Base-by-base conservation (phyloP, 306 rosid genomes). In the Mimosa bimucronata region DNA sequence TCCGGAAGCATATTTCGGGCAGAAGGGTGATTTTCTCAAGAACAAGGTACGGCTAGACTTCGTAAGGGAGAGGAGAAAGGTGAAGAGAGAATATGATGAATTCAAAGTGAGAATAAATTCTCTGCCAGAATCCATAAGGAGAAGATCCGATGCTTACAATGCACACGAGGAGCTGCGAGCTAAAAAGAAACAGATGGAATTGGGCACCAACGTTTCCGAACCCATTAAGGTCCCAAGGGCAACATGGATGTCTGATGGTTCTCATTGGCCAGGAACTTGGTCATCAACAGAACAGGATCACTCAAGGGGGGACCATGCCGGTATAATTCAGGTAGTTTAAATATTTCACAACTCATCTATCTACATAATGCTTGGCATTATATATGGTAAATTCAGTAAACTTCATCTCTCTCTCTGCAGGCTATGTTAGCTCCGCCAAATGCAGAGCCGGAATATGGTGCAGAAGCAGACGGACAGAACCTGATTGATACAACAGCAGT, bases 251-350 rank as follows among this genome's bases (percentile, higher is more conserved):
- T 93, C 97, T 2, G 97, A 93, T 86, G 92, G 97, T 42, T 89
- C 97, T 87, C 92, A 88, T 74, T 93, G 97, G 97, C 88, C 92
- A n/a, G 97, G 97, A 76, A 89, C 97, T 66, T 93, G 97, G 97
- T 80, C 83, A 19, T 93, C 94, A 12, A 88, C 86, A 28, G 94
- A 93, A 77, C 29, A 85, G 5, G 97, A 93, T 9, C 97, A 93
- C 82, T 84, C 97, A 1, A 87, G 97, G 85, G 97, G 97, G 12
- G 97, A 93, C 61, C 97, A 93, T 81, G 97, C 97, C 28, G 97
- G 97, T 37, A 83, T 93, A 19, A 91, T 93, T 83, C 97, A 93
- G 97, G 97, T 92, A 23, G 2, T 69, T 23, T 15, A 23, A 86
- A 67, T 29, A 40, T 9, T 42, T 41, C 23, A 34, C 30, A 60